Evolutionary conservation across 192 early-diverging fungal genomes (phyloP), one percentile per base, ranked within the genome.

Genomic region (Chytriomyces sp.): DNA sequence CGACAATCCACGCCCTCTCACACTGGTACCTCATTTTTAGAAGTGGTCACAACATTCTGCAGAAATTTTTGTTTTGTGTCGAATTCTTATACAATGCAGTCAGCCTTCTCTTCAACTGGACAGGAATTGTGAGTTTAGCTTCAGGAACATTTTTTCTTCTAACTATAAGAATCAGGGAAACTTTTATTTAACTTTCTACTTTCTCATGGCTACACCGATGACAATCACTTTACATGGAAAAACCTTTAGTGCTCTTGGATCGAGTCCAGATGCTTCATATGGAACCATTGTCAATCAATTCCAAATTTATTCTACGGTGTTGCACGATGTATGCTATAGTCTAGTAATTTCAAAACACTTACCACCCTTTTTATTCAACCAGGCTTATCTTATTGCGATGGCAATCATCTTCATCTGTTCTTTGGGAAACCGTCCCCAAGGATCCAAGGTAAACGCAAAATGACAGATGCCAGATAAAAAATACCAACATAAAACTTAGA

Each of bases 51-150:
- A 82, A 80, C 44, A 77, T 89, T 60, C 36, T 85, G 4, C 83
- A 89, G 39, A 92, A 93, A 74, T 57, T 92, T 19, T 63, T 85
- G 49, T 88, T 93, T 71, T 85, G 83, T 56, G n/a, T 93, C 32
- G 82, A 91, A 69, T 92, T 79, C 71, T 77, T 71, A 60, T 91
- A 75, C 68, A 84, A 81, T 39, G 61, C 68, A 41, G 41, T 91
- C 61, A 89, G 85, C 68, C 79, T 91, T 52, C 38, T 91, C 28
- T 93, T 92, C 60, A 74, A 70, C 39, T 81, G 79, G 82, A 78
- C 64, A 75, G 39, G 79, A 62, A 74, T 75, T 55, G 49, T 72
- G 25, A 17, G 58, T 61, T 73, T 3, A 76, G 33, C 41, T 49
- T 39, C 64, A 52, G 7, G 33, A 37, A 0, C 28, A 31, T 39